Base-by-base conservation (phyloP, 805 yeast species). In the Candida corydali region DNA sequence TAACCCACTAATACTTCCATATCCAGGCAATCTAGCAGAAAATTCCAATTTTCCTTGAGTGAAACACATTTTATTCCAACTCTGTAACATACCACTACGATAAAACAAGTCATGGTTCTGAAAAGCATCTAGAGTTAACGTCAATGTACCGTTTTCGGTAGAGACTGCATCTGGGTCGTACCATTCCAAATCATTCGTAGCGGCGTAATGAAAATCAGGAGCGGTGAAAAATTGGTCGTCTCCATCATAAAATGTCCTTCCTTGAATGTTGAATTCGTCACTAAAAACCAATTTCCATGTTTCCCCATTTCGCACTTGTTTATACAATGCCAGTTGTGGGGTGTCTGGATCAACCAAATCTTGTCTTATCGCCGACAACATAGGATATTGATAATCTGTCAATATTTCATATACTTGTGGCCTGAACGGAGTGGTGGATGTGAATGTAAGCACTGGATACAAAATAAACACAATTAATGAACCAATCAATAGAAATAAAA, bases 151-250 rank as follows among this genome's bases (percentile, higher is more conserved):
- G 46, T 84, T 76, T 5, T 61, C 66, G 0, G 97, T 89, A 20
- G 80, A 72, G 3, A 73, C 78, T 1, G 96, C 96, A 56, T 89
- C 96, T 1, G 98, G 98, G 42, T 79, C 82, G 60, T 89, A 89
- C 96, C 96, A 89, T 65, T 89, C 97, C 53, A 87, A 70, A 67
- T 89, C 97, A 39, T 75, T 63, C 5, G 97, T 89, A 17, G 95
- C 95, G 37, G 74, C 89, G 59, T 89, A 89, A 57, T 87, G 78
- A 24, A 88, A 49, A 61, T 88, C 86, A 2, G 81, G 85, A 3
- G 87, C 96, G 29, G 83, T 75, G 83, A 91, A 89, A 54, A 84
- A 87, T 59, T 86, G 96, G 56, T 88, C 96, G 55, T 88, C 96
- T 29, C 91, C 93, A 7, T 77, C 82, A 57, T 86, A 88, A 55